These are phyloP conservation scores for Auricularia cornea DNA, from an alignment of 768 basidiomycete species.

Conservation along the genomic window DNA sequence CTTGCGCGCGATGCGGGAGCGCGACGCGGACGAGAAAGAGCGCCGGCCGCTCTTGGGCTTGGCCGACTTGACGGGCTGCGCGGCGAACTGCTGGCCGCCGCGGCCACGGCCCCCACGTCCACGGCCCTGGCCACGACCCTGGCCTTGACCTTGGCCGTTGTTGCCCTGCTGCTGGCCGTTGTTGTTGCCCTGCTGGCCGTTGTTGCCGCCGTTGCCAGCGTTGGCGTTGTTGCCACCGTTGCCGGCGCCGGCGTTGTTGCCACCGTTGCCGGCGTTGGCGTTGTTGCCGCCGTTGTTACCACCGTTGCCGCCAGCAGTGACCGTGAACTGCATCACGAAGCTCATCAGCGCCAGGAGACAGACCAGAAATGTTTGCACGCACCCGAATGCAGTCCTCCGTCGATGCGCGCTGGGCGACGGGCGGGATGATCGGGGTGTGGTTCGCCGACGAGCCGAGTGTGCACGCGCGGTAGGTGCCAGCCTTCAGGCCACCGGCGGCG, in stretches of 20 bases:
- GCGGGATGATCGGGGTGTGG: constrained; percentile 15
- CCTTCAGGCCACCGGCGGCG: constrained; percentile 23
- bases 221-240: background rate
- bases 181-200: background rate
- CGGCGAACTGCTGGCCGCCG: background rate
- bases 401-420: constrained; percentile 17
- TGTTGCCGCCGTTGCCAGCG: constrained; percentile 2
- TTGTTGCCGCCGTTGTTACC: background rate
- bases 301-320: constrained; percentile 2
- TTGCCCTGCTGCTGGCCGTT: background rate
- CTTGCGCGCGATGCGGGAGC: background rate
- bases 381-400: constrained; percentile 14
- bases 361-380: too few relatives aligned
- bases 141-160: background rate
- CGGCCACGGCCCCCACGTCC: too few relatives aligned
- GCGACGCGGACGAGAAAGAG: background rate
- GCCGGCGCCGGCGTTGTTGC: background rate
- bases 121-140: background rate
- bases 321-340: constrained; percentile 4
- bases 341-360: too few relatives aligned
- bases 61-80: too few relatives aligned
- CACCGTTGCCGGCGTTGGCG: background rate
- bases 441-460: constrained; percentile 17
- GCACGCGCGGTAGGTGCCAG: constrained; percentile 19
- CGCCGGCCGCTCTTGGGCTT: background rate